A percentile compares a stretch with the other conserved stretches of the same genome.
Conservation (phyloP, 371 early-diverging fungal species). For the Fennellomyces sp. region DNA sequence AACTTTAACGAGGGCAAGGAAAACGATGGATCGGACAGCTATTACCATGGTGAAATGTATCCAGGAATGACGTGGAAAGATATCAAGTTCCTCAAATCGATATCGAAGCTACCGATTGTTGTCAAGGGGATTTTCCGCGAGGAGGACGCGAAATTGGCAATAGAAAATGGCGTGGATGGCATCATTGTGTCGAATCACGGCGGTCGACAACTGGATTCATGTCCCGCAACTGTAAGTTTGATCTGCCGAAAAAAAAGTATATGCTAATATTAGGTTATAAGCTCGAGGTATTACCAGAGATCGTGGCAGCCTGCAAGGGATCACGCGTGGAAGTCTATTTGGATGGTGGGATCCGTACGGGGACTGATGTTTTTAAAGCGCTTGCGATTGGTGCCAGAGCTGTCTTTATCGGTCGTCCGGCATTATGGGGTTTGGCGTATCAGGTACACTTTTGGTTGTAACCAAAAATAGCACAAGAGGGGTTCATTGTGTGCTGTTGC, state of each 20-base stretch:
- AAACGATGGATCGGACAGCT: constrained; percentile 19
- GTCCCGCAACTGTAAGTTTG: constrained; percentile 44
- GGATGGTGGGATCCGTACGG: constrained; percentile 76
- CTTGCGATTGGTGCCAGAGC: constrained; percentile 75
- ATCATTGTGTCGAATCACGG: constrained; percentile 83
- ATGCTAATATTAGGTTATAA: not conserved
- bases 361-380: constrained; percentile 73
- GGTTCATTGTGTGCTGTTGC: too few relatives aligned
- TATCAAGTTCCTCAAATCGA: constrained; percentile 63
- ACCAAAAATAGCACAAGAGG: too few relatives aligned
- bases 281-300: constrained; percentile 64
- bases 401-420: constrained; percentile 77
- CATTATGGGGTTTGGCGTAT: constrained; percentile 59
- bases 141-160: constrained; percentile 74
- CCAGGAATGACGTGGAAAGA: constrained; percentile 68
- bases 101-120: constrained; percentile 68
- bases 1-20: constrained; percentile 13
- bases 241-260: not conserved
- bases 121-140: constrained; percentile 73
- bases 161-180: constrained; percentile 58
- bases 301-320: constrained; percentile 55
- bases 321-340: constrained; percentile 63
- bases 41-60: constrained; percentile 25
- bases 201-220: constrained; percentile 75
- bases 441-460: constrained; percentile 13